A percentile compares a stretch with the other conserved stretches of the same genome.
Evolutionary conservation across 345 rosid species (phyloP).

Genomic region (Laguncularia racemosa): DNA sequence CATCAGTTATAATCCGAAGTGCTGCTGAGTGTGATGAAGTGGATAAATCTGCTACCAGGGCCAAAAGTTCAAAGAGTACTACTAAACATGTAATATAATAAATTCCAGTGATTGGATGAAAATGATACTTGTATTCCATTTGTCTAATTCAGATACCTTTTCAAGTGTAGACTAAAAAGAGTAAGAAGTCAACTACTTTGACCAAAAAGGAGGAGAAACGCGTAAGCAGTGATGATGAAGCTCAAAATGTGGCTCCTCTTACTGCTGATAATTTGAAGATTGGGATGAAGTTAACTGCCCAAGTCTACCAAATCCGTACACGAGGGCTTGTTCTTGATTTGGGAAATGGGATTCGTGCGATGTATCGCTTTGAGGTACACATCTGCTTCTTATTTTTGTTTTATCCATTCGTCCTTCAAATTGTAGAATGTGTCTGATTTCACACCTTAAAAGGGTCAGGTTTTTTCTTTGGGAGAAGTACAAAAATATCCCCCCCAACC

Average conservation of each 20-base stretch:
- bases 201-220: background rate
- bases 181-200: constrained; percentile 2
- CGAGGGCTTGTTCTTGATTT: constrained; percentile 86
- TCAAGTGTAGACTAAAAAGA: constrained; percentile 2
- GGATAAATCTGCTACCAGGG: constrained; percentile 37
- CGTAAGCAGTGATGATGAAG: constrained; percentile 5
- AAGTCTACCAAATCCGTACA: constrained; percentile 53
- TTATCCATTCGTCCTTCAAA: background rate
- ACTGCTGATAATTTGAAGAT: constrained; percentile 49
- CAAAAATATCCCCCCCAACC: too few species aligned
- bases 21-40: constrained; percentile 82
- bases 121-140: background rate
- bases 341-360: constrained; percentile 86
- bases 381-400: constrained; percentile 1
- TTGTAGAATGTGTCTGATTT: background rate
- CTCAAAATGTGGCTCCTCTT: constrained; percentile 11
- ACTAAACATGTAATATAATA: constrained; percentile 20
- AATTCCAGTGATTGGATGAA: background rate
- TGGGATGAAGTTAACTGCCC: constrained; percentile 57
- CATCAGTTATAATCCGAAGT: constrained; percentile 70
- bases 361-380: constrained; percentile 75
- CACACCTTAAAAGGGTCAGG: background rate
- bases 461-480: background rate
- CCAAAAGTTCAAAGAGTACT: constrained; percentile 22
- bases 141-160: background rate